Percentiles rank a stretch among this genome's conserved stretches.
phyloP scores from a whole-genome alignment of 257 asterid genomes.

The Solanum gracilifrons region DNA sequence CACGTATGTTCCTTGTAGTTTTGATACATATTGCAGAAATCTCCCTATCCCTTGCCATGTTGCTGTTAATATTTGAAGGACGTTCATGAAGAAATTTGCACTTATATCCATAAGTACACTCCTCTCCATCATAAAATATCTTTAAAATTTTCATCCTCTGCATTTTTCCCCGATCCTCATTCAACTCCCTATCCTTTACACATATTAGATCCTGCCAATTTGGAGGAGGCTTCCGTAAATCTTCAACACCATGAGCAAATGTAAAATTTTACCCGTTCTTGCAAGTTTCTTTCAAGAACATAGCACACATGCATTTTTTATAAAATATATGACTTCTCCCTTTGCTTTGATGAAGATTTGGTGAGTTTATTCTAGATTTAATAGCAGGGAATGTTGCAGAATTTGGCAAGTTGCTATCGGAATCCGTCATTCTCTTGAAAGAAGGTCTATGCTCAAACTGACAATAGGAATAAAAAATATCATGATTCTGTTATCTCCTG shows the following conservation, averaged over 20 bases:
- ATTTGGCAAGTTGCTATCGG: background rate
- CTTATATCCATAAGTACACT: conserved; percentile 72
- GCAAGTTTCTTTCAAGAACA: conserved; percentile 50
- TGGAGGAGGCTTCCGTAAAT: conserved; percentile 57
- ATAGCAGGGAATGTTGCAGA: background rate
- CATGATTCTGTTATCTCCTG: too few species aligned
- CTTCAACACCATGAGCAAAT: conserved; percentile 67
- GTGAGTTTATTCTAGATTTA: conserved; percentile 23
- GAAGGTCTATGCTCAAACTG: conserved; percentile 14
- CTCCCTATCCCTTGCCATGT: conserved; percentile 43
- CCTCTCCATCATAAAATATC: conserved; percentile 60
- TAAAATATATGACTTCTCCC: conserved; percentile 65
- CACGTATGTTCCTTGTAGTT: background rate
- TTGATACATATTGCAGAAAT: conserved; percentile 45
- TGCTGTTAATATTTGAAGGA: conserved; percentile 23
- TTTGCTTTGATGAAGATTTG: conserved; percentile 14
- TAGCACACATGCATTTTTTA: conserved; percentile 60
- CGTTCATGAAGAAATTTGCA: conserved; percentile 70
- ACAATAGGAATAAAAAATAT: conserved; percentile 12
- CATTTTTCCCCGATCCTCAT: conserved; percentile 45
- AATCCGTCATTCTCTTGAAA: background rate
- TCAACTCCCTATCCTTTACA: conserved; percentile 51
- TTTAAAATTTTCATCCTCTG: conserved; percentile 61
- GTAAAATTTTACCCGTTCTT: conserved; percentile 59
- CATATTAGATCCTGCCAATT: conserved; percentile 71